phyloP scores from a whole-genome alignment of 2,329 filamentous ascomycete species.

The Epichloe baconii region DNA sequence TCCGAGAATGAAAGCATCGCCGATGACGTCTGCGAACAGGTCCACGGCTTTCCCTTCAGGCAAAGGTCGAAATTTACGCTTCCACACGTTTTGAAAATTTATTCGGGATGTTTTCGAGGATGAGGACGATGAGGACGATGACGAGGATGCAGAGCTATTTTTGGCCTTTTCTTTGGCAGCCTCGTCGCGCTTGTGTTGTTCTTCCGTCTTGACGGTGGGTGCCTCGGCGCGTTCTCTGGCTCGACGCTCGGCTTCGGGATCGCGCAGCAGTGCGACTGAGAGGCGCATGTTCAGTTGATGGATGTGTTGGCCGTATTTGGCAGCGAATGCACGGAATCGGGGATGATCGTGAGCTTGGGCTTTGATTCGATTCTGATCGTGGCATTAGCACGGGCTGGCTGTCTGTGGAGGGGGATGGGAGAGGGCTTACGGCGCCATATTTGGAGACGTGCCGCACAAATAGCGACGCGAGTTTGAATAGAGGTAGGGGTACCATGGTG shows the following conservation, averaged over 20 bases:
- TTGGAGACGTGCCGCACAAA: conserved; percentile 55
- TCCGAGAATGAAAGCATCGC: conserved; percentile 48
- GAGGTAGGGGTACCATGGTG: conserved; percentile 49
- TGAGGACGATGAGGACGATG: not conserved
- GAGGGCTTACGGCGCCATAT: conserved; percentile 48
- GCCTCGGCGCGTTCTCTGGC: conserved; percentile 50
- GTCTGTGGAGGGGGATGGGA: not conserved
- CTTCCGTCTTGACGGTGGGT: conserved; percentile 52
- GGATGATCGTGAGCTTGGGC: conserved; percentile 51
- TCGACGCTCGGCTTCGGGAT: conserved; percentile 41
- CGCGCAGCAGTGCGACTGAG: conserved; percentile 45
- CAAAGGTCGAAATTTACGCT: conserved; percentile 47
- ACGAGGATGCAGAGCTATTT: not conserved
- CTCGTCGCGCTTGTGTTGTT: conserved; percentile 44
- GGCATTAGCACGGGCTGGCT: conserved; percentile 8
- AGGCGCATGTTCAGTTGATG: conserved; percentile 56
- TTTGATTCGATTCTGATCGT: conserved; percentile 49
- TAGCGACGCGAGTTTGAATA: conserved; percentile 54
- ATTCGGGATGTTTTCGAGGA: conserved; percentile 13
- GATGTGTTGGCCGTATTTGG: conserved; percentile 48
- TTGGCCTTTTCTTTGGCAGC: conserved; percentile 27
- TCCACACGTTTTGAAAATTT: conserved; percentile 42
- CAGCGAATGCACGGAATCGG: conserved; percentile 46
- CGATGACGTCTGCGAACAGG: conserved; percentile 52
- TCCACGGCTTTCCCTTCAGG: conserved; percentile 54